Conservation (phyloP, 2,329 filamentous ascomycete species). For the Fusarium temperatum region DNA sequence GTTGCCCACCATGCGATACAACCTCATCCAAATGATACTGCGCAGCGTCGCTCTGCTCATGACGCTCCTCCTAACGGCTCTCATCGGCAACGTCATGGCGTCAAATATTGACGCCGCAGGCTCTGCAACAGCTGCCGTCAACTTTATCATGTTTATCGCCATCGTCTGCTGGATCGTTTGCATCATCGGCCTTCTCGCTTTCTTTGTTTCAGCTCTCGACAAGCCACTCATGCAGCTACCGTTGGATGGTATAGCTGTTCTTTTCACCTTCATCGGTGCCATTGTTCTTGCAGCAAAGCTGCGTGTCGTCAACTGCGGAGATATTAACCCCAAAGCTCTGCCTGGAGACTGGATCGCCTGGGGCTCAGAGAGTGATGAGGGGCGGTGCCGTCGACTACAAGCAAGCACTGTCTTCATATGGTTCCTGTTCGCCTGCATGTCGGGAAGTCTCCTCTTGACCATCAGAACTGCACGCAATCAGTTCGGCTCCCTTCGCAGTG, state of each 20-base stretch:
- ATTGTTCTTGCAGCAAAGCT: slow-evolving; percentile 77
- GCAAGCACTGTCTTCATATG: slow-evolving; percentile 80
- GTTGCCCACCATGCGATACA: slow-evolving; percentile 44
- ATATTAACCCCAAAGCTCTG: slow-evolving; percentile 49
- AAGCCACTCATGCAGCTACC: slow-evolving; percentile 62
- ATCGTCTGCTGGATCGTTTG: slow-evolving; percentile 72
- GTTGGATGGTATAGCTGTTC: slow-evolving; percentile 66
- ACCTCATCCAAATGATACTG: slow-evolving; percentile 56
- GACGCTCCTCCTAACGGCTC: slow-evolving; percentile 62
- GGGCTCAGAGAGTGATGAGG: slow-evolving; percentile 65
- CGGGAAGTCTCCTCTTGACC: slow-evolving; percentile 64
- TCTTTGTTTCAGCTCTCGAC: slow-evolving; percentile 62
- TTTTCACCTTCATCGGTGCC: slow-evolving; percentile 77
- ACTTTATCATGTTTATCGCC: slow-evolving; percentile 76
- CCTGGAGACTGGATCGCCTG: slow-evolving; percentile 66
- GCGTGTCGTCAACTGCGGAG: slow-evolving; percentile 72
- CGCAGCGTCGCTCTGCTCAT: slow-evolving; percentile 61
- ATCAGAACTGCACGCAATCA: slow-evolving; percentile 61
- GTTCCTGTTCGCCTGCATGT: slow-evolving; percentile 76
- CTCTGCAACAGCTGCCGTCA: slow-evolving; percentile 59
- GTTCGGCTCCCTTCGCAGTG: slow-evolving; percentile 52
- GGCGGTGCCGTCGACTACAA: slow-evolving; percentile 79
- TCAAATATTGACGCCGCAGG: slow-evolving; percentile 55
- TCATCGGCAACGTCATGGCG: slow-evolving; percentile 68
- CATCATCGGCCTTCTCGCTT: slow-evolving; percentile 68